Percentiles rank a stretch among this genome's conserved stretches.
Evolutionary conservation across 129 eudicot genomes (phyloP).

Genomic region (Flaveria robusta): DNA sequence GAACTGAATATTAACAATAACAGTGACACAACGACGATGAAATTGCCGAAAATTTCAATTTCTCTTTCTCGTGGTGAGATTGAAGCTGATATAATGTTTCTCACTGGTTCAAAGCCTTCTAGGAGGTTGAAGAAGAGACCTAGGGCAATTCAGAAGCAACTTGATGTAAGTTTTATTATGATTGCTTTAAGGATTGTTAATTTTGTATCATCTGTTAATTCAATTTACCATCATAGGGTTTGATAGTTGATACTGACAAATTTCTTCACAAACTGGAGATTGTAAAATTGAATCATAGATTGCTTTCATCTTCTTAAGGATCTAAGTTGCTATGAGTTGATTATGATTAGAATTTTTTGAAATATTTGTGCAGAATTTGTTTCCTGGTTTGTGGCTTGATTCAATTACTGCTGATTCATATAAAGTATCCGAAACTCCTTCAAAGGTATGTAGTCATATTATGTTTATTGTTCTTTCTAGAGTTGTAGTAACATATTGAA

Average conservation of each 20-base stretch:
- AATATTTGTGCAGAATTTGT: slow-evolving; percentile 2
- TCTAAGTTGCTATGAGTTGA: too few species aligned
- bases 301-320: too few species aligned
- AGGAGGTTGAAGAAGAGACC: slow-evolving; percentile 1
- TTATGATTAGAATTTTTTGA: not conserved
- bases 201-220: too few species aligned
- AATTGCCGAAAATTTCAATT: not conserved
- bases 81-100: not conserved
- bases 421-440: not conserved
- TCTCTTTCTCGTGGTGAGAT: slow-evolving; percentile 5
- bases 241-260: too few species aligned
- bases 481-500: not conserved
- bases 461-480: not conserved
- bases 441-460: not conserved
- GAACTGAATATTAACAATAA: not conserved
- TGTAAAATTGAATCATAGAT: too few species aligned
- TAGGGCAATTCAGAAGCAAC: not conserved
- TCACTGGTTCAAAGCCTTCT: not conserved
- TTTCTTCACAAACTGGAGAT: too few species aligned
- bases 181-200: too few species aligned
- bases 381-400: slow-evolving; percentile 10
- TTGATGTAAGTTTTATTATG: not conserved
- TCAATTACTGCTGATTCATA: not conserved
- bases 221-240: too few species aligned
- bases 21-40: not conserved